Evolutionary conservation across 192 early-diverging fungal species (phyloP).

Genomic region (Chytriomyces confervae): DNA sequence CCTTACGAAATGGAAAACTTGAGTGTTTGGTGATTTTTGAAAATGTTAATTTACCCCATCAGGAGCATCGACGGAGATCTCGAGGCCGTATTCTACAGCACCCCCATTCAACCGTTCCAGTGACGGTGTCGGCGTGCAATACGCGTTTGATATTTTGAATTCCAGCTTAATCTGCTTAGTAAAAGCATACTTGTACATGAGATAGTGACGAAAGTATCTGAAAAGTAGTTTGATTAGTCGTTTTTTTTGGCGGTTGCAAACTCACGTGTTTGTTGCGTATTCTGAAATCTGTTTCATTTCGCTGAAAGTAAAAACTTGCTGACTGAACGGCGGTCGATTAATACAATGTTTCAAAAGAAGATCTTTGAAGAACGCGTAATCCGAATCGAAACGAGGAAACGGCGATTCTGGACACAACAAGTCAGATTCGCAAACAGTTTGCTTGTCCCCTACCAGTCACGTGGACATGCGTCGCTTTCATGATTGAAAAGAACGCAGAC

Average conservation of each 20-base stretch:
- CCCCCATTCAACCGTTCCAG: neutral
- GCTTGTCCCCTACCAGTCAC: conserved; percentile 32
- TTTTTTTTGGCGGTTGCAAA: neutral
- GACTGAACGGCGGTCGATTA: conserved; percentile 55
- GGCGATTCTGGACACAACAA: conserved; percentile 43
- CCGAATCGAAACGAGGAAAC: conserved; percentile 48
- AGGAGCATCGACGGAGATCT: neutral
- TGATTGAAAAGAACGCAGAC: conserved; percentile 64
- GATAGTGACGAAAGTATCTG: conserved; percentile 65
- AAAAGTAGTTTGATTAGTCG: conserved; percentile 13
- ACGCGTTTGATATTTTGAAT: conserved; percentile 49
- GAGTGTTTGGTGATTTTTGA: neutral
- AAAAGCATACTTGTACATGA: conserved; percentile 65
- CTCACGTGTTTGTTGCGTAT: conserved; percentile 53
- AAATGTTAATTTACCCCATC: neutral
- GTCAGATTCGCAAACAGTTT: neutral
- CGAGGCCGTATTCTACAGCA: neutral
- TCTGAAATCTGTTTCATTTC: conserved; percentile 55
- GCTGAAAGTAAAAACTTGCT: conserved; percentile 52
- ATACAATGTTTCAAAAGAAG: conserved; percentile 54
- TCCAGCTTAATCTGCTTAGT: conserved; percentile 63
- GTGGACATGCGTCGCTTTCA: conserved; percentile 54
- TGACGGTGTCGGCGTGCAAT: conserved; percentile 14
- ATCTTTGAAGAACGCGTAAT: conserved; percentile 56
- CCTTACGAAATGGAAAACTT: no score